A percentile compares a stretch with the other conserved stretches of the same genome.
Conservation (phyloP, 495 filamentous ascomycete species). For the Lophium mytilinum region DNA sequence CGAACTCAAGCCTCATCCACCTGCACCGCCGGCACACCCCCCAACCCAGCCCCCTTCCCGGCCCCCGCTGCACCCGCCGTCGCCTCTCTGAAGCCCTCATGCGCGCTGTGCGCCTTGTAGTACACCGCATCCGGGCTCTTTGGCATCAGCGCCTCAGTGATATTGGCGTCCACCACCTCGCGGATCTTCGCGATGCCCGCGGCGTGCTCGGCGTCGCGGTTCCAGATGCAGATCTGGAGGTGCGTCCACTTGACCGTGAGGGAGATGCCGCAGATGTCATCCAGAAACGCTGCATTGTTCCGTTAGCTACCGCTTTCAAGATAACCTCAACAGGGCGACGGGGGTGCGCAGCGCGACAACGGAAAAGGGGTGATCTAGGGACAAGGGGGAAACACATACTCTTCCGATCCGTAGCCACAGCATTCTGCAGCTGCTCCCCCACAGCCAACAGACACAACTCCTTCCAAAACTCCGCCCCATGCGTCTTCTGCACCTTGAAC, state of each 20-base stretch:
- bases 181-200: slow-evolving; percentile 64
- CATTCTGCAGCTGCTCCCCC: slow-evolving; percentile 73
- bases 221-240: slow-evolving; percentile 79
- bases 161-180: slow-evolving; percentile 55
- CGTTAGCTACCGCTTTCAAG: too few relatives aligned
- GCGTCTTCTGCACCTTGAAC: slow-evolving; percentile 70
- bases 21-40: too few relatives aligned
- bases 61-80: not conserved
- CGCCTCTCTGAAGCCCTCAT: slow-evolving; percentile 43
- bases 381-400: slow-evolving; percentile 39
- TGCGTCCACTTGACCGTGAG: slow-evolving; percentile 68
- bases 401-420: slow-evolving; percentile 47
- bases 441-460: slow-evolving; percentile 73
- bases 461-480: slow-evolving; percentile 68
- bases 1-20: too few relatives aligned
- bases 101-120: slow-evolving; percentile 53
- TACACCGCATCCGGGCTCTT: slow-evolving; percentile 64
- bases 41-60: too few relatives aligned
- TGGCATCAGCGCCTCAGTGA: slow-evolving; percentile 59
- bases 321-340: too few relatives aligned
- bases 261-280: slow-evolving; percentile 71
- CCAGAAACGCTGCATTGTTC: slow-evolving; percentile 42
- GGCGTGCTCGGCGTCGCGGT: slow-evolving; percentile 64
- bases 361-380: not conserved
- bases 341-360: not conserved